phyloP scores from a whole-genome alignment of 306 rosid species.

The Lotus japonicus region DNA sequence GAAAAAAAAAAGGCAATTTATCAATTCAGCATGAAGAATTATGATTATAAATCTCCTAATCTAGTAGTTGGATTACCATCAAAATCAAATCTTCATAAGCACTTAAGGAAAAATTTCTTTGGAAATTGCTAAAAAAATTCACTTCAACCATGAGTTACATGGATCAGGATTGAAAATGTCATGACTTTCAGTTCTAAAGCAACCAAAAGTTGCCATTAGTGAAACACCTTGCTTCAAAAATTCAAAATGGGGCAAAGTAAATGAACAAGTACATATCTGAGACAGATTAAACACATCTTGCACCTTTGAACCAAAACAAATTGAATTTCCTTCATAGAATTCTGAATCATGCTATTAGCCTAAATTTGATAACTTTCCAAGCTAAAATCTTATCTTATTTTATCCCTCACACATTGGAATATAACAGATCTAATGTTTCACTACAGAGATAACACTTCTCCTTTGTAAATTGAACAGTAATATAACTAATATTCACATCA shows the following conservation, averaged over 20 bases:
- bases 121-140: neutral
- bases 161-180: neutral
- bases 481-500: neutral
- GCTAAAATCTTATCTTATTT: neutral
- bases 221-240: neutral
- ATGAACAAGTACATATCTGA: neutral
- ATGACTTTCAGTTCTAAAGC: neutral
- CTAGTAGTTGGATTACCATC: neutral
- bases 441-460: too few species aligned
- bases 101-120: neutral
- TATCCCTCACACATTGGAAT: neutral
- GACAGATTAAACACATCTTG: neutral
- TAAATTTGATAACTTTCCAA: neutral
- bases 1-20: neutral
- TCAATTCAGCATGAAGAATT: neutral
- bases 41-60: neutral
- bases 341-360: slow-evolving; percentile 1
- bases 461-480: neutral
- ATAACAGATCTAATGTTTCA: neutral
- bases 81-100: neutral
- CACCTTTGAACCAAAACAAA: neutral
- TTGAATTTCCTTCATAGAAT: neutral
- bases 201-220: neutral
- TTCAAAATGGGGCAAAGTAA: neutral
- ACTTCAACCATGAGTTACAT: slow-evolving; percentile 5